Base-by-base conservation (phyloP, 257 asterid species). In the Apocynum venetum region DNA sequence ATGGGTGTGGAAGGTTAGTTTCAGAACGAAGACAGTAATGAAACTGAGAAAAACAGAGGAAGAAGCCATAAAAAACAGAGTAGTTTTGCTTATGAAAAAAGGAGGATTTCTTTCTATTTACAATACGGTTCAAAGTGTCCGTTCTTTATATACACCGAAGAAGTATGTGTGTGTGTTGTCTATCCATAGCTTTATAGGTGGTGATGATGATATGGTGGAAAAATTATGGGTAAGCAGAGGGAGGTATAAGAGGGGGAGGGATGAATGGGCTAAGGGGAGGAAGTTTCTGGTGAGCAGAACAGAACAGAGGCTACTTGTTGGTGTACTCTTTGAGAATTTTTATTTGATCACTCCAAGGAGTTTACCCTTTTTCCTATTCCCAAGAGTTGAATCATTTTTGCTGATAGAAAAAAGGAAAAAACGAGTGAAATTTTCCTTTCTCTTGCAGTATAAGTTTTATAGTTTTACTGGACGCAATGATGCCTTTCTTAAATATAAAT, bases 61-160 rank as follows among this genome's bases (percentile, higher is more conserved):
- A 53, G 82, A 44, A 83, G 85, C 84, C 87, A 87, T 83, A 63
- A 80, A 77, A 80, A 74, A 44, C 78, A 77, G 86, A 74, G 84
- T 6, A 65, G 36, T 31, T 43, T 46, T 14, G 25, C 4, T 72
- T 52, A 9, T 59, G 20, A 51, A 72, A 75, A 60, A 25, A 25
- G 31, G 31, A 25, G 75, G 60, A 43, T 72, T 49, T 49, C 31
- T 25, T 31, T 52, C 38, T 3, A 49, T 47, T 35, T 25, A 3
- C 71, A 56, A 44, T 8, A 14, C 11, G 46, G 60, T 66, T 17
- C 10, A 66, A 65, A 8, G 48, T 8, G 9, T 40, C 12, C 6
- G 71, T 40, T 66, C 11, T 66, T 19, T 61, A 56, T 46, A 60
- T 20, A 14, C 35, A 60, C 9, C 38, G 4, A 1, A 25, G 57